Evolutionary conservation across 1,284 basidiomycete genomes (phyloP).

Genomic region (Marasmius fiardii): DNA sequence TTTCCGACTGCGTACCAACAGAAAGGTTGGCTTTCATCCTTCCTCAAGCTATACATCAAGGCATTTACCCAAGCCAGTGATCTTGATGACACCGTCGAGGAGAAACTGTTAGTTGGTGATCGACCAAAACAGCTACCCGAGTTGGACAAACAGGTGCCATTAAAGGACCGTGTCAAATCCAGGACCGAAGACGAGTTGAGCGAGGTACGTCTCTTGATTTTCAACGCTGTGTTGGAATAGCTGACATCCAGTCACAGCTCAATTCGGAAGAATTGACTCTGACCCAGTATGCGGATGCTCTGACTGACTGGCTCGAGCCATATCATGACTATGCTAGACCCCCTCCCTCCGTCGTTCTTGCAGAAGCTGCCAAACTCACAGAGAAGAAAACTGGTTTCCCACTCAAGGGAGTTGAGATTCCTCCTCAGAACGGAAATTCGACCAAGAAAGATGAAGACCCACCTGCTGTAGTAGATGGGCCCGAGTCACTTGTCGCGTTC

Average conservation of each 20-base stretch:
- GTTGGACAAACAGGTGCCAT: conserved; percentile 44
- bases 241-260: conserved; percentile 40
- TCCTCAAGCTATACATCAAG: conserved; percentile 73
- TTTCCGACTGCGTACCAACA: conserved; percentile 22
- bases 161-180: conserved; percentile 53
- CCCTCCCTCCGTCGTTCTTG: conserved; percentile 61
- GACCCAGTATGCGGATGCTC: conserved; percentile 52
- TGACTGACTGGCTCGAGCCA: conserved; percentile 72
- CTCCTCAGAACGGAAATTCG: conserved; percentile 20
- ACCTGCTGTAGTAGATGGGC: conserved; percentile 57
- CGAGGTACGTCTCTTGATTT: conserved; percentile 38
- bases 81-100: conserved; percentile 71
- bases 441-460: conserved; percentile 71
- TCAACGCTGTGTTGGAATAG: not conserved
- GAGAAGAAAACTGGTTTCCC: conserved; percentile 68
- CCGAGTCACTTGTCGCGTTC: conserved; percentile 48
- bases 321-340: conserved; percentile 71
- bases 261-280: conserved; percentile 59
- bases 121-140: conserved; percentile 62
- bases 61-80: conserved; percentile 75
- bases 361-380: conserved; percentile 67
- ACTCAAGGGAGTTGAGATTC: conserved; percentile 56
- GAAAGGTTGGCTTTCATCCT: conserved; percentile 67
- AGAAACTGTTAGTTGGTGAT: conserved; percentile 75
- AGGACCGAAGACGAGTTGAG: conserved; percentile 49